Conservation (phyloP, 345 rosid genomes). For the Citrus sinensis region DVS_A1.0 CM039166.1:17464501-17465000, state of each 20-base stretch:
- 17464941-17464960: background rate
- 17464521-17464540: no score
- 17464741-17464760: no score
- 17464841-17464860: background rate
- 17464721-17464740: background rate
- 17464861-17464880: background rate
- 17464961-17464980: background rate
- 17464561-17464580: no score
- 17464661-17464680: background rate
- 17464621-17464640: background rate
- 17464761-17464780: no score
- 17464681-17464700: background rate
- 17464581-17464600: background rate
- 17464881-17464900: background rate
- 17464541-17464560: no score
- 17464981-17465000: constrained; percentile 10
- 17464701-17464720: background rate
- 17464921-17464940: background rate
- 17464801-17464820: background rate
- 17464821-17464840: background rate
- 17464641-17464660: background rate
- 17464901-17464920: background rate
- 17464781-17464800: no score
- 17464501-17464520: no score
- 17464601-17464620: background rate